Evolutionary conservation across 1,284 basidiomycete species (phyloP), one percentile per base, ranked within the genome.

Genomic region (Marasmius sp.): DNA sequence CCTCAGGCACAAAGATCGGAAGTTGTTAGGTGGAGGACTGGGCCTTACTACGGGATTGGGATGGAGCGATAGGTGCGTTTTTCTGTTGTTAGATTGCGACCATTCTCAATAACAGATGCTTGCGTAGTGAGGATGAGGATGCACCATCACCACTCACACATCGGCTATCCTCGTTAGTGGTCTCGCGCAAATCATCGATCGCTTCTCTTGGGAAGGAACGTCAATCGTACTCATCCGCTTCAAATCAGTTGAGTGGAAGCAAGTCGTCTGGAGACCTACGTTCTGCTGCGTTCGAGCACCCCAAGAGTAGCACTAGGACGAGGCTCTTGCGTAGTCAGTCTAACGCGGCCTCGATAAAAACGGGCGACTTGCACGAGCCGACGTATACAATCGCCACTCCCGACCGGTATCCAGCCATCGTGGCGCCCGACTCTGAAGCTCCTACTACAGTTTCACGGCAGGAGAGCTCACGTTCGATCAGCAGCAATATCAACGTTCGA

Each of bases 31-130:
- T 48, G 89, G 88, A 2, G 91, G 91, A 0, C 84, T 93, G 65
- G 91, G 91, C 0, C 72, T 93, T 57, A 93, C 91, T 2, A 93
- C 91, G 3, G 91, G 91, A 0, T 76, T 93, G 16, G 91, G 91
- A 0, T 93, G 91, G 91, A 91, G 89, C 69, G 91, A 93, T 69
- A 90, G 87, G 88, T 89, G 49, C 12, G 81, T 74, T 50, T 59
- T 51, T 49, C 36, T 34, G 14, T 53, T n/a, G 14, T 33, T 39
- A 9, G 27, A 11, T 34, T 49, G 6, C 33, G 3, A 27, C 27
- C 27, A 27, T 27, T 27, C 27, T 27, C 27, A 27, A 27, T 27
- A 27, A 27, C 27, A 27, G 27, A 27, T 27, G 27, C 27, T 60
- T 55, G 54, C 68, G 57, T 71, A 89, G 88, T 64, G 90, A 93